Base-by-base conservation (phyloP, 139 green algal genomes). In the Gonium pectorale region DNA sequence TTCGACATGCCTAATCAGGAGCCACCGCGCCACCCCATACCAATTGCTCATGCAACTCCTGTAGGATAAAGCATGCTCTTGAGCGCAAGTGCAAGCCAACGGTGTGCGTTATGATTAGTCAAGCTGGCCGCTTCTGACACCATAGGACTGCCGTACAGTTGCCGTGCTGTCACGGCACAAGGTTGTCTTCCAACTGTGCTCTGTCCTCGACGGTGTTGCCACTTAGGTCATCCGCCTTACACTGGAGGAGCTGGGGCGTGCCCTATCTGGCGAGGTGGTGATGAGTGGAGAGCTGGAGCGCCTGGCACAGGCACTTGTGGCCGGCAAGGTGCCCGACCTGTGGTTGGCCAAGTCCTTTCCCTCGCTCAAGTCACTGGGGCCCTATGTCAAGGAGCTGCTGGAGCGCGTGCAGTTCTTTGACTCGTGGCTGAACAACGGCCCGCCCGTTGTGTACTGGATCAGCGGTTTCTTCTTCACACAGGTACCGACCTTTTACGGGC, bases 391-490 rank as follows among this genome's bases (percentile, higher is more conserved):
- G 15, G 94, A 97, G 85, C 83, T 97, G 40, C 24, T 91, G 37
- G 90, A 95, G 81, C 73, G 93, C 6, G 38, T 87, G 19, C 66
- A 86, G 19, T 93, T 95, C 64, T 95, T 96, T 73, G 43, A 27
- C 7, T 40, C 80, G 27, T 97, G 94, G 94, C 89, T 97, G 15
- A 72, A 92, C 35, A 40, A 88, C 1, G 94, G 93, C 3, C 59
- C 82, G 8, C 82, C 94, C 1, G 66, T 69, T 4, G 89, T 95
- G 22, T 97, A 93, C 81, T 97, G 94, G 94, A 86, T 97, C 72
- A 90, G 84, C 37, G 93, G 93, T 54, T 97, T 97, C 90, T 97
- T 96, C 90, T 97, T 97, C 90, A 96, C 94, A 19, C 92, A 94
- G 91, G 91, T 91, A 29, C 24, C 90, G 17, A 31, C 11, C 15